Evolutionary conservation across 257 asterid genomes (phyloP), one percentile per base, ranked within the genome.

Genomic region (Nicotiana benthamiana): DNA sequence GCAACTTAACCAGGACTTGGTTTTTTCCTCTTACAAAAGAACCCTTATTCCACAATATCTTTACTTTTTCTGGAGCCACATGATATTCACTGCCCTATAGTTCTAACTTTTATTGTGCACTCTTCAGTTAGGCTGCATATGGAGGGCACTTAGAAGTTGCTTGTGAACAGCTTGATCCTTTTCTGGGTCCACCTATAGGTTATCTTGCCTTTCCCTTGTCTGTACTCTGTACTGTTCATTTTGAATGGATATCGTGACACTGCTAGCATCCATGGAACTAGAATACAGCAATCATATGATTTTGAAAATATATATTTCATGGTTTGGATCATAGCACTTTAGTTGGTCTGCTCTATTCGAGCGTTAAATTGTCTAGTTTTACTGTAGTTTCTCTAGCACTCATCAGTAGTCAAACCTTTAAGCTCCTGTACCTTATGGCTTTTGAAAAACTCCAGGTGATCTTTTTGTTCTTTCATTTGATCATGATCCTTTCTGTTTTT

Each of bases 121-220:
- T 48, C 54, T 48, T 48, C 54, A 48, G 16, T 48, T 48, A 48
- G 54, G 54, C 54, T 48, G 54, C 54, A 48, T 9, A 48, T 48
- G 54, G 54, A 48, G 11, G 77, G 59, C 36, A 70, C 30, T 70
- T 70, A 43, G 20, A 3, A 43, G 77, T 43, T 43, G 59, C 20
- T 70, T 70, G 77, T 13, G 57, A 70, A 43, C 59, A 43, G 36
- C 36, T 24, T 43, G 57, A 51, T 70, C 59, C 34, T 70, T 70
- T 43, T 43, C 77, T 70, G 77, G 54, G 46, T 70, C 46, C 77
- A 70, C 22, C 59, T 70, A 6, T 70, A 43, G 77, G 77, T 70
- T 70, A 43, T 70, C 77, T 43, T 70, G 22, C 77, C 36, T 16
- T 70, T 6, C 8, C 57, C 77, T 60, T 60, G 30, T 60, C 18